A percentile compares a stretch with the other conserved stretches of the same genome.
Evolutionary conservation across 768 basidiomycete genomes (phyloP).

Genomic region (Infundibulicybe gibba): DNA sequence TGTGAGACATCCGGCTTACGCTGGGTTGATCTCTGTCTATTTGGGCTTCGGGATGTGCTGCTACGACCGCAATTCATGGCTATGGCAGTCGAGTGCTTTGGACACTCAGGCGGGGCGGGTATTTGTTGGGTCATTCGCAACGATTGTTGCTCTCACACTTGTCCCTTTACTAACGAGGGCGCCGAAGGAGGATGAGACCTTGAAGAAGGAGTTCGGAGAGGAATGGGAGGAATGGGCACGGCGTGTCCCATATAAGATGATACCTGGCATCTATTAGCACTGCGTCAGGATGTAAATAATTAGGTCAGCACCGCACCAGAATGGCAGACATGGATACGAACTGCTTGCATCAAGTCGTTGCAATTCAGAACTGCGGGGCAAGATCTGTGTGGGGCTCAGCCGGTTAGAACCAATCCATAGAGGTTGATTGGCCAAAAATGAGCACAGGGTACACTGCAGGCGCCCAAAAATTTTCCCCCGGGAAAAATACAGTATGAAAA

Average conservation of each 20-base stretch:
- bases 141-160: background rate
- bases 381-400: too few relatives aligned
- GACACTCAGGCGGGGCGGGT: slow-evolving; percentile 5
- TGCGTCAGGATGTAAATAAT: too few relatives aligned
- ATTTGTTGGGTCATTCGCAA: background rate
- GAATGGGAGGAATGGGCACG: slow-evolving; percentile 26
- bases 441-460: too few relatives aligned
- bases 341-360: too few relatives aligned
- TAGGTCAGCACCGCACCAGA: too few relatives aligned
- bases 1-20: slow-evolving; percentile 27
- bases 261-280: slow-evolving; percentile 23
- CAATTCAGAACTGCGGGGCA: too few relatives aligned
- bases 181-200: slow-evolving; percentile 22
- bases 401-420: too few relatives aligned
- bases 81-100: slow-evolving; percentile 10
- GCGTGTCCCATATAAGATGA: slow-evolving; percentile 19
- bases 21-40: slow-evolving; percentile 10
- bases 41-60: slow-evolving; percentile 9
- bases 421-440: too few relatives aligned
- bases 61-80: slow-evolving; percentile 6
- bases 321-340: too few relatives aligned
- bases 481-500: too few relatives aligned
- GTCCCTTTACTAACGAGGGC: slow-evolving; percentile 9
- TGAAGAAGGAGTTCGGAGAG: slow-evolving; percentile 23
- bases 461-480: too few relatives aligned